A percentile compares a stretch with the other conserved stretches of the same genome.
phyloP scores from a whole-genome alignment of 306 rosid species.

The Erythrophleum fordii region DNA sequence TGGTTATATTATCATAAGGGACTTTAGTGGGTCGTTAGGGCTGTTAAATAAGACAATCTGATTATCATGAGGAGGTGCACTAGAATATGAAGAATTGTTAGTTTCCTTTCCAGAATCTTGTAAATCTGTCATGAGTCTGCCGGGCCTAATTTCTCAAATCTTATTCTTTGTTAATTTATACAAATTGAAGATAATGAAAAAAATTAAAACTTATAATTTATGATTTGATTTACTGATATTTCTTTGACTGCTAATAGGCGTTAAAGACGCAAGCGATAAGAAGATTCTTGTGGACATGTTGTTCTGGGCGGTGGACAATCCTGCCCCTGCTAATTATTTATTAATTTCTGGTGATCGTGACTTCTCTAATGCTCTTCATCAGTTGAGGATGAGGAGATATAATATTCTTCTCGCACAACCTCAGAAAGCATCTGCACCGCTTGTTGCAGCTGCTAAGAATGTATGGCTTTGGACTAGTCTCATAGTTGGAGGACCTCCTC shows the following conservation, averaged over 20 bases:
- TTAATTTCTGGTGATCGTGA: conserved; percentile 94
- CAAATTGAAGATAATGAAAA: too few relatives aligned
- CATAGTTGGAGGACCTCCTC: conserved; percentile 77
- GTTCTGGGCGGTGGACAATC: conserved; percentile 96
- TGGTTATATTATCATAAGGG: not conserved
- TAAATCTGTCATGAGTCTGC: not conserved
- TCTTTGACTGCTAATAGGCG: conserved; percentile 51
- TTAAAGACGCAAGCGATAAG: conserved; percentile 94
- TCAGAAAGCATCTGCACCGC: conserved; percentile 81
- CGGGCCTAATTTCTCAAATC: not conserved
- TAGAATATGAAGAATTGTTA: not conserved
- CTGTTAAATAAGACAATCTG: too few relatives aligned
- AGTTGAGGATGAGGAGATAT: conserved; percentile 86
- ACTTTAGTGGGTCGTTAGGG: too few relatives aligned
- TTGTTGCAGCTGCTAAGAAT: conserved; percentile 89
- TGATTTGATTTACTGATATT: conserved; percentile 5
- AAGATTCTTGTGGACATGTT: conserved; percentile 94
- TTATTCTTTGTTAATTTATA: not conserved
- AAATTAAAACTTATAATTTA: too few relatives aligned
- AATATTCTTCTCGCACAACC: too few relatives aligned
- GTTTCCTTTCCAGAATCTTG: conserved; percentile 2
- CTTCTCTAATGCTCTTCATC: conserved; percentile 96
- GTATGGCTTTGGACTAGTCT: conserved; percentile 97
- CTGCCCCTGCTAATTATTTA: conserved; percentile 89
- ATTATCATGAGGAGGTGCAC: not conserved